Percentiles rank a stretch among this genome's conserved stretches.
These are phyloP conservation scores for Fusarium sp. DNA, from an alignment of 2,329 filamentous ascomycete species.

Conservation along the genomic window DNA sequence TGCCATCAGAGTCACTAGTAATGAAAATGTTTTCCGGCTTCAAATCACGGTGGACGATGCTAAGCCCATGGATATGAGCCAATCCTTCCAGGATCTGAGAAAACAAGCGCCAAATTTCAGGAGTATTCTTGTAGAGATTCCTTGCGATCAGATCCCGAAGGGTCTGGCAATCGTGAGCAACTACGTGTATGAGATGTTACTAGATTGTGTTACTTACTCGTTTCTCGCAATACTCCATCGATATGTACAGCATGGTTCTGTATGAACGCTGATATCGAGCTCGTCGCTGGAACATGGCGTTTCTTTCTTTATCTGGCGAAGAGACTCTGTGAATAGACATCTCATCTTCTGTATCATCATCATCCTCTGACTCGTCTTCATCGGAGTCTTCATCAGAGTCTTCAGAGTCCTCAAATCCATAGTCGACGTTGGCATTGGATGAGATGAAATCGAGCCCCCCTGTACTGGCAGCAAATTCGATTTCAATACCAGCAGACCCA, in stretches of 20 bases:
- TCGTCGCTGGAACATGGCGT: slow-evolving; percentile 42
- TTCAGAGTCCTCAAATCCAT: slow-evolving; percentile 64
- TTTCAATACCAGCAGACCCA: slow-evolving; percentile 52
- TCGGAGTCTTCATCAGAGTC: slow-evolving; percentile 57
- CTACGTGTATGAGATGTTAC: too few species aligned
- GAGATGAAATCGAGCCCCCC: slow-evolving; percentile 93
- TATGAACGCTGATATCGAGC: slow-evolving; percentile 59
- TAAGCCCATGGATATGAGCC: slow-evolving; percentile 86
- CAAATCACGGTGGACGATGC: slow-evolving; percentile 93
- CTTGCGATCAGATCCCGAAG: slow-evolving; percentile 86
- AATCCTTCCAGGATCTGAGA: slow-evolving; percentile 91
- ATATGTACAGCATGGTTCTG: slow-evolving; percentile 87
- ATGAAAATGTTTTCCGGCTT: slow-evolving; percentile 99
- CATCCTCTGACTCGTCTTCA: slow-evolving; percentile 56
- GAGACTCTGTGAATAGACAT: slow-evolving; percentile 36
- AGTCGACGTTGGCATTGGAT: slow-evolving; percentile 81
- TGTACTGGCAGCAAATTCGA: slow-evolving; percentile 75
- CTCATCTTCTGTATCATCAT: slow-evolving; percentile 52
- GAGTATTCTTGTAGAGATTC: slow-evolving; percentile 74
- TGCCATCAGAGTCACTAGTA: slow-evolving; percentile 69
- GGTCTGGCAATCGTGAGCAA: slow-evolving; percentile 58
- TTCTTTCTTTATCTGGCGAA: slow-evolving; percentile 45
- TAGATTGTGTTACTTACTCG: slow-evolving; percentile 60
- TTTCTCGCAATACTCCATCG: slow-evolving; percentile 99
- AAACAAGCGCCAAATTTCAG: slow-evolving; percentile 89